phyloP scores from a whole-genome alignment of 306 rosid species.

The Sophora flavescens region DNA sequence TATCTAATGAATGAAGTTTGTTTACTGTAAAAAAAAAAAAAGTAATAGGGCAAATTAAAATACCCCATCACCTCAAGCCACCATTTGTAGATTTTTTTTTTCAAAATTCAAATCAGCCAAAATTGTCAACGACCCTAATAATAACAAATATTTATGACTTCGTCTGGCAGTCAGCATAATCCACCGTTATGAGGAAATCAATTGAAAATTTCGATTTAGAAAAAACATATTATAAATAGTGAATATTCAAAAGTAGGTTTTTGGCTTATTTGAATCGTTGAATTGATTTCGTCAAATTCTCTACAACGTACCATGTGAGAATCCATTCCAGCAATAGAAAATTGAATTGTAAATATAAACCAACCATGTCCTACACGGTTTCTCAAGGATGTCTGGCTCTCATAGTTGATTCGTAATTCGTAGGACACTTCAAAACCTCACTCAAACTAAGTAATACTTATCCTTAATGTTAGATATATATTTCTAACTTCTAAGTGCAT shows the following conservation, averaged over 20 bases:
- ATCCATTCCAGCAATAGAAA: not conserved
- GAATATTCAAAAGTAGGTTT: slow-evolving; percentile 24
- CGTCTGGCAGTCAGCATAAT: not conserved
- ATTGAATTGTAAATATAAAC: not conserved
- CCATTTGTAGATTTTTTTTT: not conserved
- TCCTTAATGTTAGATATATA: not conserved
- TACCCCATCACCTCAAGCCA: too few species aligned
- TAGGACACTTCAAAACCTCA: not conserved
- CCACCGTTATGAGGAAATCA: not conserved
- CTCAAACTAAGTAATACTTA: not conserved
- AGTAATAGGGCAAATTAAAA: too few species aligned
- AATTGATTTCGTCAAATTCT: not conserved
- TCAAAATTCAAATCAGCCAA: not conserved
- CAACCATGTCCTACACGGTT: not conserved
- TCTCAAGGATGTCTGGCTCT: not conserved
- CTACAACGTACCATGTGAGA: not conserved
- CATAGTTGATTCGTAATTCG: not conserved
- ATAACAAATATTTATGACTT: not conserved
- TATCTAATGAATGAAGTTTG: too few species aligned
- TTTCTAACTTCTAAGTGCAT: not conserved
- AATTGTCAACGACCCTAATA: not conserved
- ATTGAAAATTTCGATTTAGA: not conserved
- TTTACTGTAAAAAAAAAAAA: too few species aligned
- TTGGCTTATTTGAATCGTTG: slow-evolving; percentile 1
- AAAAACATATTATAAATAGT: not conserved